A percentile compares a stretch with the other conserved stretches of the same genome.
Evolutionary conservation across 352 stramenopile species (phyloP).

Genomic region (Phytophthora constricta): DNA sequence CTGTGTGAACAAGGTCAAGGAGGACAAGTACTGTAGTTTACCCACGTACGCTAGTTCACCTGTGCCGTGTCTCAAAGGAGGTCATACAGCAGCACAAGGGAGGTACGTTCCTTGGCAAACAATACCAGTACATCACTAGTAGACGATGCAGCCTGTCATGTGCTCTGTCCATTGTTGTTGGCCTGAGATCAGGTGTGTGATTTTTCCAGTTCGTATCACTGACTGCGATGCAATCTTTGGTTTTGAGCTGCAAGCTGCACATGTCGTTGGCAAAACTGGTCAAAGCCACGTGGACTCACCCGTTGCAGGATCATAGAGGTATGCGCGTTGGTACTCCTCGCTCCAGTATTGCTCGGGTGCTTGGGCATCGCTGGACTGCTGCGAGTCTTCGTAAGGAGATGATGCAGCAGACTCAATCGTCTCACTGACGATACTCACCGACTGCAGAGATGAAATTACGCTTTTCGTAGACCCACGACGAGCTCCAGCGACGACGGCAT

Average conservation of each 20-base stretch:
- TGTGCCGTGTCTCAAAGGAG: slow-evolving; percentile 1
- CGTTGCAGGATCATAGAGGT: slow-evolving; percentile 53
- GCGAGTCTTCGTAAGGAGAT: slow-evolving; percentile 15
- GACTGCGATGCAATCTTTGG: no score
- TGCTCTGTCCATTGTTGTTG: no score
- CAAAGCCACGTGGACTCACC: slow-evolving; percentile 56
- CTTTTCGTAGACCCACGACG: slow-evolving; percentile 5
- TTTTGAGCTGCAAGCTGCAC: no score
- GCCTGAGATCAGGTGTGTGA: no score
- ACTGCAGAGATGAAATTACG: background rate
- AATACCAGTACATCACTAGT: background rate
- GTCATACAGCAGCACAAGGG: background rate
- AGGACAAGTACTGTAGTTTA: background rate
- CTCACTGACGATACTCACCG: slow-evolving; percentile 13
- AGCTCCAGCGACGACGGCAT: background rate
- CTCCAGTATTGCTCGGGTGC: slow-evolving; percentile 59
- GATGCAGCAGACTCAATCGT: slow-evolving; percentile 12
- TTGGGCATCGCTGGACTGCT: slow-evolving; percentile 15
- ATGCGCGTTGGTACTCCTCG: slow-evolving; percentile 61
- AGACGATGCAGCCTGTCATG: background rate
- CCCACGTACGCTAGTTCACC: slow-evolving; percentile 4
- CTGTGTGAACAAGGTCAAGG: background rate
- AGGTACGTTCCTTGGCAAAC: no score
- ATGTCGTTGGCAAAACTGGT: slow-evolving; percentile 9
- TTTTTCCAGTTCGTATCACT: no score